Conservation (phyloP, 2,329 filamentous ascomycete species). For the Sporothrix luriei region DNA sequence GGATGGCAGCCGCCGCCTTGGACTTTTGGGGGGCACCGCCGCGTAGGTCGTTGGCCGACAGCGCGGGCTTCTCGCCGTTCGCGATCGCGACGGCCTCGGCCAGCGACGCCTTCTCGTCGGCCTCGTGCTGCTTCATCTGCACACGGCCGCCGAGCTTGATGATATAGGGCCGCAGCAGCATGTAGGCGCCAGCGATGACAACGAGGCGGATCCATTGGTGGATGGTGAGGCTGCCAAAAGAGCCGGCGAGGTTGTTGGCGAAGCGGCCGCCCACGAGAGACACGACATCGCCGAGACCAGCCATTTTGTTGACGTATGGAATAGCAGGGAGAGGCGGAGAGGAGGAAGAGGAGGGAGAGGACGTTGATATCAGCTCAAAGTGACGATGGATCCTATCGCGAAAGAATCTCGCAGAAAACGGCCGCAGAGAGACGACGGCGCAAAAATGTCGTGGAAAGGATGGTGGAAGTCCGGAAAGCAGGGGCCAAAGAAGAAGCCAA, state of each 20-base stretch:
- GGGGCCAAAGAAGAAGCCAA: not conserved
- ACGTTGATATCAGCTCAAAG: not conserved
- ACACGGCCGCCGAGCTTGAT: conserved; percentile 66
- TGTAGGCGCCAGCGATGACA: conserved; percentile 71
- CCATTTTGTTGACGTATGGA: conserved; percentile 36
- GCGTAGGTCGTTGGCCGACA: conserved; percentile 65
- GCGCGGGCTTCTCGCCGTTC: conserved; percentile 48
- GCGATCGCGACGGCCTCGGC: conserved; percentile 47
- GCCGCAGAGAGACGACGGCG: not conserved
- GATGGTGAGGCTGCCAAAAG: conserved; percentile 55
- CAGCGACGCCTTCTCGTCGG: conserved; percentile 56
- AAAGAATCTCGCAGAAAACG: not conserved
- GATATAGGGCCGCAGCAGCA: conserved; percentile 72
- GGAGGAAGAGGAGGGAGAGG: not conserved
- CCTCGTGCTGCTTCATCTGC: conserved; percentile 66
- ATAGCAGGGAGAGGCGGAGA: not conserved
- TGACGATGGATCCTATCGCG: not conserved
- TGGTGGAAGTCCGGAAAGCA: not conserved
- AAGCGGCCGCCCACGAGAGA: conserved; percentile 43
- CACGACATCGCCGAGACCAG: conserved; percentile 39
- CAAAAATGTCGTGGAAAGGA: not conserved
- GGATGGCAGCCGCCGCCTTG: conserved; percentile 49
- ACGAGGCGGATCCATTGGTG: conserved; percentile 69
- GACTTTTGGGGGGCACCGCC: conserved; percentile 48
- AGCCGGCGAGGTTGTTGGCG: conserved; percentile 53